Base-by-base conservation (phyloP, 768 basidiomycete genomes). In the Boletus bicolor region DNA sequence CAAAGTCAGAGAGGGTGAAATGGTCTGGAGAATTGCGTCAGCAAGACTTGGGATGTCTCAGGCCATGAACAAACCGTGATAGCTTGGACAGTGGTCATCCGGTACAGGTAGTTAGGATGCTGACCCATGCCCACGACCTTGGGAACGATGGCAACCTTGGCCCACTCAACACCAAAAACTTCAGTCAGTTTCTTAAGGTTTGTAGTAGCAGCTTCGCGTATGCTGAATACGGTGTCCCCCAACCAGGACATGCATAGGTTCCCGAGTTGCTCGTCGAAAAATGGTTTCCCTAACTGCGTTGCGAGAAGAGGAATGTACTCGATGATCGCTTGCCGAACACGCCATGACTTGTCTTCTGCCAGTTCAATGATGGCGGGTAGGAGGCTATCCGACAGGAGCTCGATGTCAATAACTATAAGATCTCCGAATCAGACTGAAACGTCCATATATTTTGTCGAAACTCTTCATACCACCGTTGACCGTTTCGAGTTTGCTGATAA, bases 341-440 rank as follows among this genome's bases (percentile, higher is more conserved):
- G 89, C 97, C 97, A 99, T 57, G 97, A 97, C 72, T 98, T 99
- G 78, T 99, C 97, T 73, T 98, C 96, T 8, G 97, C 97, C 35
- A 99, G 80, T 69, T 98, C 92, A 59, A 98, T 91, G 61, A 99
- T 98, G 37, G 97, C 97, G 9, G 97, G 97, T 32, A 99, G 83
- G 37, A 99, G 87, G 62, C 92, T 95, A 62, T 95, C 93, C 1
- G 93, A 93, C 49, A 99, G 76, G 32, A 93, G 80, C 57, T 98
- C 93, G 65, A 98, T 97, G 44, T 97, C 97, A 61, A 99, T 98
- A n/a, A 98, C 97, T 95, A 59, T 2, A 55, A 53, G 46, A 39
- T 54, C 59, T 47, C 11, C 9, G 30, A 55, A 56, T 50, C 56
- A 62, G 46, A 45, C 41, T 49, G 30, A 43, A 53, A 58, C 30